Evolutionary conservation across 1,139 yeast genomes (phyloP).

Genomic region (Saccharomyces pastorianus): DNA sequence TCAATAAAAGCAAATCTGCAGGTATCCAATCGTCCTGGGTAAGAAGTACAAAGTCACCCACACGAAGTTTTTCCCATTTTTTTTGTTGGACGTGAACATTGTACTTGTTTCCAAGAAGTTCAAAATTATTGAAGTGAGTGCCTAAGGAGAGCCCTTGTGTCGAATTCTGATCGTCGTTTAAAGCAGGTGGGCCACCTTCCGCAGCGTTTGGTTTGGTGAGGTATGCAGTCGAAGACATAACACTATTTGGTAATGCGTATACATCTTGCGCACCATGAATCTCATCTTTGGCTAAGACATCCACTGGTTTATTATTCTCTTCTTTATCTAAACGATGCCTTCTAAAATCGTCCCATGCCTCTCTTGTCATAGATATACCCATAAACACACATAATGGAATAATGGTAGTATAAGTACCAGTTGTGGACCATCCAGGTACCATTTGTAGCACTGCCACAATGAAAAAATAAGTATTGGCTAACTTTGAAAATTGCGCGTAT

Average conservation of each 20-base stretch:
- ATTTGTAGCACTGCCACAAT: slow-evolving; percentile 84
- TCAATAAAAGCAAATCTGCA: slow-evolving; percentile 70
- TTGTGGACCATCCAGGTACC: slow-evolving; percentile 97
- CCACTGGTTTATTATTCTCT: slow-evolving; percentile 62
- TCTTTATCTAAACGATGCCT: slow-evolving; percentile 78
- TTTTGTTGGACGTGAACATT: slow-evolving; percentile 28
- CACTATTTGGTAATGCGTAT: background rate
- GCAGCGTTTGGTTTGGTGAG: background rate
- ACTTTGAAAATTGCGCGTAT: slow-evolving; percentile 81
- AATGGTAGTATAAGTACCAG: slow-evolving; percentile 93
- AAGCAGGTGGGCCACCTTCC: background rate
- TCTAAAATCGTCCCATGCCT: slow-evolving; percentile 87
- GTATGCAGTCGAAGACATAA: slow-evolving; percentile 5
- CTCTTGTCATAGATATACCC: slow-evolving; percentile 84
- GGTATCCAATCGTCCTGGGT: slow-evolving; percentile 87
- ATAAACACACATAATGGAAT: slow-evolving; percentile 80
- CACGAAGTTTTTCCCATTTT: slow-evolving; percentile 68
- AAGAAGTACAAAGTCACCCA: slow-evolving; percentile 77
- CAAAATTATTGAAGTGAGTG: slow-evolving; percentile 23
- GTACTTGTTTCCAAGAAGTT: slow-evolving; percentile 18
- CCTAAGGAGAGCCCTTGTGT: slow-evolving; percentile 1
- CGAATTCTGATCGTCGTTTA: background rate
- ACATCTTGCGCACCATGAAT: slow-evolving; percentile 2
- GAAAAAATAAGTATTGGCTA: slow-evolving; percentile 83
- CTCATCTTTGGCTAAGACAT: slow-evolving; percentile 18